These are phyloP conservation scores for Pythium aquatile DNA, from an alignment of 352 stramenopile species.

Conservation along the genomic window DNA sequence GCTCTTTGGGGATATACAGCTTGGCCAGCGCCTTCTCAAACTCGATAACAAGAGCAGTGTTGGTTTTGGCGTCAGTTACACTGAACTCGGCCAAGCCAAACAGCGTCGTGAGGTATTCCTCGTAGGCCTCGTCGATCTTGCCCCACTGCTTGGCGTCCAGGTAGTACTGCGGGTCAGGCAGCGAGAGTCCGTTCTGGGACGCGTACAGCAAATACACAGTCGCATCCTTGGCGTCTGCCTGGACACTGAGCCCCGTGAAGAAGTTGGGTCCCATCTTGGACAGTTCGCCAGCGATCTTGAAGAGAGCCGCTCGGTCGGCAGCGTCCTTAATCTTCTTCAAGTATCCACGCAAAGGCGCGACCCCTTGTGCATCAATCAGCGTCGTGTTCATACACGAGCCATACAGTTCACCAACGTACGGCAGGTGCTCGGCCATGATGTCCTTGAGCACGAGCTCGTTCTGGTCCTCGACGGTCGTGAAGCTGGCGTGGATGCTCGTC, in stretches of 20 bases:
- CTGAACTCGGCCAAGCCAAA: conserved; percentile 62
- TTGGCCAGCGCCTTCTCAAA: conserved; percentile 86
- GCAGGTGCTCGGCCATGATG: conserved; percentile 39
- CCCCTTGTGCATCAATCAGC: conserved; percentile 37
- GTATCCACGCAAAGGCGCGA: conserved; percentile 30
- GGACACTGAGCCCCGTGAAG: conserved; percentile 74
- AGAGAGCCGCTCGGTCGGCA: conserved; percentile 39
- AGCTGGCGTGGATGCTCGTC: conserved; percentile 26
- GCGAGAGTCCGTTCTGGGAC: conserved; percentile 77
- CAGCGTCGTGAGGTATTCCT: conserved; percentile 72
- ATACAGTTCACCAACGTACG: conserved; percentile 39
- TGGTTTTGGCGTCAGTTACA: conserved; percentile 24
- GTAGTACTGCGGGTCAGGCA: conserved; percentile 93
- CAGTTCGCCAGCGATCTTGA: conserved; percentile 52
- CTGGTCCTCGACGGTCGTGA: conserved; percentile 32
- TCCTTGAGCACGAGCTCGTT: conserved; percentile 38
- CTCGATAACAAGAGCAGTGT: conserved; percentile 63
- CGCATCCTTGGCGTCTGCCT: conserved; percentile 82
- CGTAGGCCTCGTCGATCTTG: conserved; percentile 66
- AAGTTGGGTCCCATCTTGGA: conserved; percentile 62
- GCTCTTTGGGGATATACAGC: conserved; percentile 86
- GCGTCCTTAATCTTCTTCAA: conserved; percentile 39
- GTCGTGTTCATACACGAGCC: conserved; percentile 43
- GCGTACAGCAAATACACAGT: conserved; percentile 83
- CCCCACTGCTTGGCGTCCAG: conserved; percentile 84